Conservation (phyloP, 139 green algal species). For the Asterochloris sp. region DNA sequence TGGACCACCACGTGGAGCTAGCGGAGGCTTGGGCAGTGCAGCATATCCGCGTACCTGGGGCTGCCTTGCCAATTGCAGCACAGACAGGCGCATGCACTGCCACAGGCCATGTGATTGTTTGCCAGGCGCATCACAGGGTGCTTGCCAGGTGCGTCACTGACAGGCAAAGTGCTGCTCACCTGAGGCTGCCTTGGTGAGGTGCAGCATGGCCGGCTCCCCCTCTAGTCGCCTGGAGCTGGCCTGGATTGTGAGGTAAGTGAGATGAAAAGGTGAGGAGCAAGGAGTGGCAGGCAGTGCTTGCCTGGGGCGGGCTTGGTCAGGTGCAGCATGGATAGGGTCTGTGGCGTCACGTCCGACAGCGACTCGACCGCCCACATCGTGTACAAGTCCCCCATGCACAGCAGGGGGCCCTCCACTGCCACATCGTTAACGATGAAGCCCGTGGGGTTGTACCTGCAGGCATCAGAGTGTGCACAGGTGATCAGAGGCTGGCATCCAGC, state of each 20-base stretch:
- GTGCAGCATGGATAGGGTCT: conserved; percentile 27
- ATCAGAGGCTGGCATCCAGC: no score
- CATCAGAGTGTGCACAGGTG: background rate
- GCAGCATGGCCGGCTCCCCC: background rate
- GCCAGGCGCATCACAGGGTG: background rate
- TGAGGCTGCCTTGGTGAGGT: background rate
- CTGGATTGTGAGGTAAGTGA: background rate
- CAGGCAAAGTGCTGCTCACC: background rate
- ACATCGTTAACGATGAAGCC: conserved; percentile 44
- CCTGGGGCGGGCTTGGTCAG: conserved; percentile 28
- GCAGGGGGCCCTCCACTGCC: conserved; percentile 19
- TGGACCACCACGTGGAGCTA: no score
- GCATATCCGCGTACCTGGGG: no score
- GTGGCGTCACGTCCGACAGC: conserved; percentile 18
- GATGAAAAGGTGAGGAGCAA: no score
- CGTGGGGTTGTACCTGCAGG: conserved; percentile 19
- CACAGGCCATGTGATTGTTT: background rate
- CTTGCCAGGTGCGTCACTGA: background rate
- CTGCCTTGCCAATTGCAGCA: no score
- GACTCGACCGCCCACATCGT: conserved; percentile 13
- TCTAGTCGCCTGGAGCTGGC: background rate
- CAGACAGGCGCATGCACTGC: no score
- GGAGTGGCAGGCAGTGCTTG: conserved; percentile 21
- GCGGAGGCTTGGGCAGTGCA: no score
- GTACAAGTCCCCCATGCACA: conserved; percentile 18